Evolutionary conservation across 1,284 basidiomycete species (phyloP), one percentile per base, ranked within the genome.

Genomic region (Chalciporus piperatoides): DNA sequence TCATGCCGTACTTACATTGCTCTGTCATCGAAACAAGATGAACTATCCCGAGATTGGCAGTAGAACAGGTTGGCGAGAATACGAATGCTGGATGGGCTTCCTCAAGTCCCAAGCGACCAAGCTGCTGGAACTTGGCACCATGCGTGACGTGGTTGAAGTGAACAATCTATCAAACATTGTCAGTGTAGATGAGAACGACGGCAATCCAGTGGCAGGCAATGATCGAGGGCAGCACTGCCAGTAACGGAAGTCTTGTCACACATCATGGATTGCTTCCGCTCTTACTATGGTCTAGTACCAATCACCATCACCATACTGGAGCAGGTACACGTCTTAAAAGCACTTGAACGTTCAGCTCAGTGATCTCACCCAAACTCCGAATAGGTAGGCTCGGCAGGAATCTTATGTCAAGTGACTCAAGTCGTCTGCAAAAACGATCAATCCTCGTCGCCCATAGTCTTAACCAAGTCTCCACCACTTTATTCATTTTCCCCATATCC

Each of bases 401-500:
- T 17, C 11, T 14, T 4, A n/a, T 35, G 6, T 35, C 33, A 35
- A 35, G 33, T 32, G 30, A 35, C 32, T 33, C n/a, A 10, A 35
- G n/a, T 4, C 14, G 15, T 33, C 6, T 12, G n/a, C 12, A 15
- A 35, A 17, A 7, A 35, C 30, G 15, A n/a, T 57, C 38, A 66
- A 35, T 55, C 58, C 30, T 63, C 65, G 35, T 60, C 60, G 12
- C 58, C 66, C 42, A 60, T 44, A 10, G 55, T 55, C 14, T 62
- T 67, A 12, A 52, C 57, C 40, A 44, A 38, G 48, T 45, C 36
- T 19, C 36, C 52, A n/a, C 52, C 57, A 3, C 48, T 58, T 8
- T 49, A 53, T 21, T 49, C 56, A 6, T 59, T 65, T 25, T 64
- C 72, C n/a, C 59, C 63, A 57, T 72, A 74, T 41, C 67, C 73